These are phyloP conservation scores for Lobosporangium transversale DNA, from an alignment of 192 early-diverging fungal species.

Conservation along the genomic window DNA sequence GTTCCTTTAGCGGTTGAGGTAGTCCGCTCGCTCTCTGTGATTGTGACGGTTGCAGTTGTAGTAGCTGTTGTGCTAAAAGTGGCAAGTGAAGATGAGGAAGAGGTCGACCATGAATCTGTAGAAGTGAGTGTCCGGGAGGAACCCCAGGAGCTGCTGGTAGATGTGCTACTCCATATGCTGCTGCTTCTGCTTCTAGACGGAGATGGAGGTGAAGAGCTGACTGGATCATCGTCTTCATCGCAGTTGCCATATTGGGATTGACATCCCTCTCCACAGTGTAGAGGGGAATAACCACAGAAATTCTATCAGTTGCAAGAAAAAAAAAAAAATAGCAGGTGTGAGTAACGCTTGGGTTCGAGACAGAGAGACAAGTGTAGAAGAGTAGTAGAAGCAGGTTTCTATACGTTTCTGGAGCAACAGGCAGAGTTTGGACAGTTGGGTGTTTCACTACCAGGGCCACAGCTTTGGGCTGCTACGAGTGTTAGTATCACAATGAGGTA, in stretches of 20 bases:
- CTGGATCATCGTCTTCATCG: too few relatives aligned
- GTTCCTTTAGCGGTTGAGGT: slow-evolving; percentile 22
- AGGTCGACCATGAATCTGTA: background rate
- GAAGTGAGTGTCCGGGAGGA: background rate
- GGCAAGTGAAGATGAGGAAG: background rate
- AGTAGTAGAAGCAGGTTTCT: too few relatives aligned
- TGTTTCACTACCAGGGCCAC: slow-evolving; percentile 12
- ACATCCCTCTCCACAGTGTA: slow-evolving; percentile 23
- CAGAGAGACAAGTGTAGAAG: too few relatives aligned
- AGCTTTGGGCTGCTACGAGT: slow-evolving; percentile 18
- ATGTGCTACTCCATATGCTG: background rate
- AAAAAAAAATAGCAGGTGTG: background rate
- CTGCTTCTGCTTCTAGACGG: background rate
- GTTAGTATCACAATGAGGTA: slow-evolving; percentile 15
- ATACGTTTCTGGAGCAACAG: slow-evolving; percentile 33
- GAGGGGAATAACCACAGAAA: slow-evolving; percentile 17
- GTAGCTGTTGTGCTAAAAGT: background rate
- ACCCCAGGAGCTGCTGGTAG: background rate
- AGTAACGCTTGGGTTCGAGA: too few relatives aligned
- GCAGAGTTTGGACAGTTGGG: background rate
- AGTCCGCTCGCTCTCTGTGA: background rate
- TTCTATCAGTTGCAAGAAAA: slow-evolving; percentile 21
- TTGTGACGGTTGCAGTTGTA: slow-evolving; percentile 6
- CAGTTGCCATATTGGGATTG: slow-evolving; percentile 24
- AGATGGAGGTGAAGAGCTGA: background rate